Percentiles rank a stretch among this genome's conserved stretches.
phyloP scores from a whole-genome alignment of 2,329 filamentous ascomycete species.

The Nigrospora sphaerica region DNA sequence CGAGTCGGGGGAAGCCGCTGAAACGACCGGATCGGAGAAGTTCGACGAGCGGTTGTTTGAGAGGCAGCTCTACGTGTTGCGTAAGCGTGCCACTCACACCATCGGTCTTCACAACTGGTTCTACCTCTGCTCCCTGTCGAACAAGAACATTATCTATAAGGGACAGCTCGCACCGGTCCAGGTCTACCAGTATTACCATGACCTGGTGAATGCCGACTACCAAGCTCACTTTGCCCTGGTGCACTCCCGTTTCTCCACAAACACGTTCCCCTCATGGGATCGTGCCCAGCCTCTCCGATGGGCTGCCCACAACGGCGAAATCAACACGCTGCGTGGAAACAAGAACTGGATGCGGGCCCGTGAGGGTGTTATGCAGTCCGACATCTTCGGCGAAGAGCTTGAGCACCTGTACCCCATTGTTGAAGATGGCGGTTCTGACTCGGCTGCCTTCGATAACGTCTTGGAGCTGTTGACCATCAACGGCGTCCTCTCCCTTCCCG shows the following conservation, averaged over 20 bases:
- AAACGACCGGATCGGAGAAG: conserved; percentile 67
- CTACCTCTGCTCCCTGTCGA: conserved; percentile 92
- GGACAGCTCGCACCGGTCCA: conserved; percentile 89
- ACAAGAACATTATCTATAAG: conserved; percentile 99
- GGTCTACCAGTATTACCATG: conserved; percentile 97
- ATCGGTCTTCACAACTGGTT: conserved; percentile 98
- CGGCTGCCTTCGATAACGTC: conserved; percentile 95
- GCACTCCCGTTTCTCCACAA: conserved; percentile 95
- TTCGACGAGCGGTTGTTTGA: conserved; percentile 87
- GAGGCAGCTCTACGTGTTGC: conserved; percentile 85
- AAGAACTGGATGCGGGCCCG: conserved; percentile 99
- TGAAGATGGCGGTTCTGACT: conserved; percentile 94
- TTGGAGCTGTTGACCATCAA: conserved; percentile 92
- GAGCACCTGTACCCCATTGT: conserved; percentile 89
- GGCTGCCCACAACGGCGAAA: conserved; percentile 98
- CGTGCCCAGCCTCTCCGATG: conserved; percentile 92
- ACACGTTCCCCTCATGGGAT: conserved; percentile 98
- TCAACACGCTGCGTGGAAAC: conserved; percentile 94
- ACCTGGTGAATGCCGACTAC: conserved; percentile 93
- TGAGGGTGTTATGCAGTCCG: conserved; percentile 89
- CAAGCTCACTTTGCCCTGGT: conserved; percentile 95
- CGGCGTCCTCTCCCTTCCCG: conserved; percentile 86
- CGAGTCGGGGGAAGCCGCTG: conserved; percentile 71
- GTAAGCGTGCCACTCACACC: conserved; percentile 90
- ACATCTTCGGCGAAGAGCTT: conserved; percentile 86